Evolutionary conservation across 1,284 basidiomycete species (phyloP), one percentile per base, ranked within the genome.

Genomic region (Coriolopsis trogii): DNA sequence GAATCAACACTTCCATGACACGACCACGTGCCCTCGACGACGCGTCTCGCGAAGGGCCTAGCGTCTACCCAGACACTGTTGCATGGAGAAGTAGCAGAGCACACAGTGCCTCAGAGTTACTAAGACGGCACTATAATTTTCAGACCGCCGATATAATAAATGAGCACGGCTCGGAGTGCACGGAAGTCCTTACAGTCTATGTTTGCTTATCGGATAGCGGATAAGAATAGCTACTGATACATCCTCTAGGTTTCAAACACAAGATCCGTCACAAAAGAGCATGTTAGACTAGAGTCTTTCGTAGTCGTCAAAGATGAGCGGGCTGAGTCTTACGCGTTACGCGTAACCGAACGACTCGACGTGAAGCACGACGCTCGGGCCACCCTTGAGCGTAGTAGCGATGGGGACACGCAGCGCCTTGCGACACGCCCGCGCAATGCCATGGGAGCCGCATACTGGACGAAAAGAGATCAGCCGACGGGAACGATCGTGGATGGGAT

Each of bases 261-360:
- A 18, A 18, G 15, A 4, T 13, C 21, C n/a, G 7, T 40, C 23
- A 15, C 4, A 31, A 30, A 6, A 10, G 20, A 18, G n/a, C 6
- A 16, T 31, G n/a, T 8, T 6, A 10, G n/a, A 16, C 13, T 18
- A 7, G 28, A 30, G 28, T 33, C 31, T 34, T 9, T 24, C 37
- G 37, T 38, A 3, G 37, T 21, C 10, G 4, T 15, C 15, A 3
- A 38, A 4, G 21, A n/a, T n/a, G n/a, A n/a, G n/a, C n/a, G n/a
- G n/a, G n/a, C n/a, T n/a, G n/a, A n/a, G n/a, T n/a, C n/a, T n/a
- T n/a, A n/a, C 18, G 34, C 8, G 4, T 16, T 26, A 63, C 16
- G 71, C 73, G 42, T 73, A 75, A 13, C 75, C 77, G 62, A 76
- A 80, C 29, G 73, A 67, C 58, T 81, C 80, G 15, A 79, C 72